Percentiles rank a stretch among this genome's conserved stretches.
Conservation (phyloP, 306 rosid species). For the Inga leiocalycina region DNA sequence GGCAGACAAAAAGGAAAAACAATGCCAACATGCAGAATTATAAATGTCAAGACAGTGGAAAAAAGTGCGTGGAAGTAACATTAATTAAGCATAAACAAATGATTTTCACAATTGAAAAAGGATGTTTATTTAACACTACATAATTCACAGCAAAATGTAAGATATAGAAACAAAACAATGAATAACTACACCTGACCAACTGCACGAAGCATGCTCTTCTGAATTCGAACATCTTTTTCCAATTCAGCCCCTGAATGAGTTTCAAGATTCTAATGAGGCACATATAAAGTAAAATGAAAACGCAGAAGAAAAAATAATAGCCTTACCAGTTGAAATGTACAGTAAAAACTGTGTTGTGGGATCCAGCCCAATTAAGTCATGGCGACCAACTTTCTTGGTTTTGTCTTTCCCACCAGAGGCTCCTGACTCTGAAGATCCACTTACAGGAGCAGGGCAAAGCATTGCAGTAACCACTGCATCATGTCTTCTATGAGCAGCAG, state of each 20-base stretch:
- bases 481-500: slow-evolving; percentile 94
- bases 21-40: slow-evolving; percentile 8
- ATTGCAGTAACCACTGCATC: slow-evolving; percentile 93
- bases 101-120: slow-evolving; percentile 24
- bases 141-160: slow-evolving; percentile 6
- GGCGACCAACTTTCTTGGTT: slow-evolving; percentile 75
- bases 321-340: slow-evolving; percentile 86
- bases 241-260: slow-evolving; percentile 74
- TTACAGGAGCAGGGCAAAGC: slow-evolving; percentile 89
- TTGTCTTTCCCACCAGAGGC: slow-evolving; percentile 94
- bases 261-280: slow-evolving; percentile 35
- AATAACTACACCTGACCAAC: slow-evolving; percentile 73
- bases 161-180: not conserved
- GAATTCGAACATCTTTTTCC: slow-evolving; percentile 87
- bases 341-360: slow-evolving; percentile 80
- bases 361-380: slow-evolving; percentile 91
- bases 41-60: not conserved
- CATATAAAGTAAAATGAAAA: slow-evolving; percentile 17
- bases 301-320: slow-evolving; percentile 10
- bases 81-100: not conserved
- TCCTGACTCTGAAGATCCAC: slow-evolving; percentile 80
- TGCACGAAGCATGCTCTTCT: slow-evolving; percentile 81
- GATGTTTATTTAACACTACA: not conserved
- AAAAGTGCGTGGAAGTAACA: slow-evolving; percentile 24
- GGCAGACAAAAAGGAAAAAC: slow-evolving; percentile 23